phyloP scores from a whole-genome alignment of 257 asterid genomes.

The Thymus mandschuricus region DNA sequence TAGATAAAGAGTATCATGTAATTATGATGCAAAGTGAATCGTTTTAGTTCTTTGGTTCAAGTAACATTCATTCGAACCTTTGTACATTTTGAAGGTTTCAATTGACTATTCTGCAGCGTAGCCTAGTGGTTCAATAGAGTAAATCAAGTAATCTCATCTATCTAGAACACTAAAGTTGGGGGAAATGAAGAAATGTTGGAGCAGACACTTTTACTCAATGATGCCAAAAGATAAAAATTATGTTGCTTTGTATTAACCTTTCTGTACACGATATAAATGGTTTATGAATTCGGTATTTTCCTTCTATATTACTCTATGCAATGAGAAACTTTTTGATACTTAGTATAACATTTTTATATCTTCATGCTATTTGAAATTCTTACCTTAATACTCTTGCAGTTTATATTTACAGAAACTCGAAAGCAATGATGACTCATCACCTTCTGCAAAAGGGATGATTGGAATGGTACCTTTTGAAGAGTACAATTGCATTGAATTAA shows the following conservation, averaged over 20 bases:
- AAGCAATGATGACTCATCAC: slow-evolving; percentile 48
- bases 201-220: neutral
- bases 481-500: slow-evolving; percentile 68
- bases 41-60: too few species aligned
- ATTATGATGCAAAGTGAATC: too few species aligned
- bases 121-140: neutral
- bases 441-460: slow-evolving; percentile 53
- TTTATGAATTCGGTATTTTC: neutral
- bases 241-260: neutral
- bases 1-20: too few species aligned
- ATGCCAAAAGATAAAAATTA: neutral
- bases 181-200: neutral
- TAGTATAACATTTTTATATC: neutral
- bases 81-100: too few species aligned
- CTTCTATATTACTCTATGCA: neutral
- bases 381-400: neutral
- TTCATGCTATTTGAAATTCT: neutral
- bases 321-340: neutral
- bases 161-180: neutral
- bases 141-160: neutral
- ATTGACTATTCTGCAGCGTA: too few species aligned
- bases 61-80: too few species aligned
- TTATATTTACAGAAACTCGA: slow-evolving; percentile 58
- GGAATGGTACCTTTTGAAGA: slow-evolving; percentile 68
- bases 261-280: neutral